Conservation (phyloP, 306 rosid genomes). For the Senna siamea region DNA sequence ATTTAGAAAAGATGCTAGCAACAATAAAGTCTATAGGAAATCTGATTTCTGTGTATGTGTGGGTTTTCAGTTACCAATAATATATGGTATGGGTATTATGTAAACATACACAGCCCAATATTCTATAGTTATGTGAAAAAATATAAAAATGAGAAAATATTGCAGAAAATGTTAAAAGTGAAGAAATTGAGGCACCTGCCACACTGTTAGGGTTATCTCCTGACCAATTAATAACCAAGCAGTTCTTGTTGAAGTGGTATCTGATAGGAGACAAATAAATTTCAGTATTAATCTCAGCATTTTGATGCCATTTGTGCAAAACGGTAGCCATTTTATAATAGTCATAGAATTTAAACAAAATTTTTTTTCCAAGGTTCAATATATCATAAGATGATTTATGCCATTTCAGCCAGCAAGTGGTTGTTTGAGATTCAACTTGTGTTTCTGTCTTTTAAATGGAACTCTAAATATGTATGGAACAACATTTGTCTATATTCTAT, state of each 20-base stretch:
- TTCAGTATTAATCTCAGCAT: conserved; percentile 29
- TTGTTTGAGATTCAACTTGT: not conserved
- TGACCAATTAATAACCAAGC: conserved; percentile 89
- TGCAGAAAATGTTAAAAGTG: conserved; percentile 13
- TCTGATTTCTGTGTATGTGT: not conserved
- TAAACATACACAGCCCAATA: not conserved
- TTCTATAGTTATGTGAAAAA: conserved; percentile 5
- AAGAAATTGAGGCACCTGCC: conserved; percentile 68
- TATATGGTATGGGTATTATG: not conserved
- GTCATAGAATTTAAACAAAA: conserved; percentile 1
- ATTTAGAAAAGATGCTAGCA: conserved; percentile 3
- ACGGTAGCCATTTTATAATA: conserved; percentile 11
- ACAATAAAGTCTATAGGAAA: conserved; percentile 12
- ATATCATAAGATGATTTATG: not conserved
- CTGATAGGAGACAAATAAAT: conserved; percentile 46
- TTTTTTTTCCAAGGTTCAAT: not conserved
- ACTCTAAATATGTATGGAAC: not conserved
- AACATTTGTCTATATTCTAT: conserved; percentile 6
- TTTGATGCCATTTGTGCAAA: conserved; percentile 3
- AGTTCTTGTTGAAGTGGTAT: conserved; percentile 69
- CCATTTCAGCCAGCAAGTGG: conserved; percentile 17
- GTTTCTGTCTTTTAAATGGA: not conserved
- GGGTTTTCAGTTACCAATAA: not conserved
- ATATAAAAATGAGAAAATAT: not conserved
- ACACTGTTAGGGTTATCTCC: conserved; percentile 99